These are phyloP conservation scores for Ramaria sp. DNA, from an alignment of 768 basidiomycete genomes.

Conservation along the genomic window DNA sequence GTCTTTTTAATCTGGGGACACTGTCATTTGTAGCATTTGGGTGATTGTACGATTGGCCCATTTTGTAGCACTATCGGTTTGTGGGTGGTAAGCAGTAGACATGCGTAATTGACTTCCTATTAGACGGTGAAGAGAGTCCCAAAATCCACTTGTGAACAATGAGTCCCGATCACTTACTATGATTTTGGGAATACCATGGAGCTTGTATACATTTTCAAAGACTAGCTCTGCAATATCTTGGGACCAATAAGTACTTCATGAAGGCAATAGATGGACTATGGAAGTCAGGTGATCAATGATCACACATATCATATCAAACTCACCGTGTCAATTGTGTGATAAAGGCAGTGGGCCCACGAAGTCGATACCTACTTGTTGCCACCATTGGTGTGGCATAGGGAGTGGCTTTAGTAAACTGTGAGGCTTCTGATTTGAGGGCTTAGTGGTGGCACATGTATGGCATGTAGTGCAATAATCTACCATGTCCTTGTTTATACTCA, in stretches of 20 bases:
- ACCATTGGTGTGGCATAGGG: constrained; percentile 14
- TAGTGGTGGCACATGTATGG: no score
- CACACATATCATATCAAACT: constrained; percentile 22
- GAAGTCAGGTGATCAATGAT: constrained; percentile 15
- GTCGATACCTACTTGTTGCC: constrained; percentile 22
- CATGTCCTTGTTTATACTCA: no score
- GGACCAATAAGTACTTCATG: constrained; percentile 13
- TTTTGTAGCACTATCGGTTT: constrained; percentile 31
- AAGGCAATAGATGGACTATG: constrained; percentile 25
- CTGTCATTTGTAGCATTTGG: no score
- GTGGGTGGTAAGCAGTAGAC: constrained; percentile 34
- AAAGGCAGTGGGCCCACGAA: constrained; percentile 17
- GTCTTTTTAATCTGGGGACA: not conserved
- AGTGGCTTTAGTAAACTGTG: constrained; percentile 13
- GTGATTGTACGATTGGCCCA: constrained; percentile 20
- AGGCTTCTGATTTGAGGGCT: no score
- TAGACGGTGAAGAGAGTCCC: no score
- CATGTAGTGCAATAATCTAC: no score
- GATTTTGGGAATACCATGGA: constrained; percentile 22
- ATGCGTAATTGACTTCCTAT: constrained; percentile 13
- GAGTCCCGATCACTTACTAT: not conserved
- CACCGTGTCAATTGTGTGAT: not conserved
- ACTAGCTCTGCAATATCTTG: constrained; percentile 23
- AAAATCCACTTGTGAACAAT: constrained; percentile 7
- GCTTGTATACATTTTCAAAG: constrained; percentile 17